Evolutionary conservation across 768 basidiomycete genomes (phyloP), one percentile per base, ranked within the genome.

Genomic region (Boletales sp.): DNA sequence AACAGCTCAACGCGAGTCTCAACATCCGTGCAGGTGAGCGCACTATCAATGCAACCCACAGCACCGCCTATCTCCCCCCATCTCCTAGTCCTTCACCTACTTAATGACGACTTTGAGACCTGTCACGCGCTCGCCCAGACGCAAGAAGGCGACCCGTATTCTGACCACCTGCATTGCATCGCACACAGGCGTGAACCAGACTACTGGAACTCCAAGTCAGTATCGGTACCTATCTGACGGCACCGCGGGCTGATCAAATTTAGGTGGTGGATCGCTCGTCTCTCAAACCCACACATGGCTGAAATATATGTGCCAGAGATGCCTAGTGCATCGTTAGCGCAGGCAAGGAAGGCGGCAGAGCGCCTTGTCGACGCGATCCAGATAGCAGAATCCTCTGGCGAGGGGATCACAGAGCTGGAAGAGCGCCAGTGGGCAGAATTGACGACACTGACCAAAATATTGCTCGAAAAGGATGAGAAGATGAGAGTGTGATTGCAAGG

Each of bases 131-230:
- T 27, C 24, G 24, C 10, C 57, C 53, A 40, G 46, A 40, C 19
- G 18, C 56, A 45, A 9, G 59, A 58, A 34, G 59, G 62, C 5
- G 38, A 60, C 32, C 51, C 52, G 5, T 63, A 63, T 43, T 30
- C 54, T 32, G 57, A 63, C 31, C 60, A 63, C 40, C 34, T 59
- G 31, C 52, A 65, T 29, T 51, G 54, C 19, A 59, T 63, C 30
- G 53, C 51, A 21, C 59, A 64, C 39, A 55, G 57, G 43, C 53
- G 63, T 17, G 63, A 62, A 37, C 60, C 63, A 18, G 57, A 65
- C 27, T 27, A 27, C 24, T 27, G 24, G 24, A 27, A 27, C 24
- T 27, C 24, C 24, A 27, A 27, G 24, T 27, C 24, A 27, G 24
- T 27, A 27, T 7, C 7, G 24, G 24, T 27, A 27, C 24, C 2